These are phyloP conservation scores for Ichthyophonus hoferi DNA, from an alignment of 208 protist genomes.

Conservation along the genomic window DNA sequence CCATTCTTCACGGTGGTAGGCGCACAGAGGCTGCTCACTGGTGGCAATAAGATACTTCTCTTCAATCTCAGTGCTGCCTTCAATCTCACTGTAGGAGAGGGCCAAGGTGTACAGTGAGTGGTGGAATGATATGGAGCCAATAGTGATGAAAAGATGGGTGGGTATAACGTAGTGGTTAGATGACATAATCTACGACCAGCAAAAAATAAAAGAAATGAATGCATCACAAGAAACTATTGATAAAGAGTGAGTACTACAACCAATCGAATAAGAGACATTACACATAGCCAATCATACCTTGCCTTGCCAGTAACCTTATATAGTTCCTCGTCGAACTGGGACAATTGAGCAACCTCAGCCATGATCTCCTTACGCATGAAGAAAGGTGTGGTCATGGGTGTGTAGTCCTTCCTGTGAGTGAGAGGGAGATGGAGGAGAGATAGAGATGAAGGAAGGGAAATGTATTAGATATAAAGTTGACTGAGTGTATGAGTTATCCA, in stretches of 20 bases:
- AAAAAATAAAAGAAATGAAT: too few species aligned
- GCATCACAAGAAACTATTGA: too few species aligned
- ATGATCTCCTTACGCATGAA: conserved; percentile 98
- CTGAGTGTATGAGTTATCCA: too few species aligned
- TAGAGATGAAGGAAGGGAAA: too few species aligned
- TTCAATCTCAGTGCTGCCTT: conserved; percentile 72
- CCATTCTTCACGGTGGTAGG: conserved; percentile 88
- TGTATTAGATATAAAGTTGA: too few species aligned
- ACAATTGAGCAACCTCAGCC: conserved; percentile 87
- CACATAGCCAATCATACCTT: neutral
- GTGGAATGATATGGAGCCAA: neutral
- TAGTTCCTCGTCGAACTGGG: conserved; percentile 97
- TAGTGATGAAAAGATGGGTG: too few species aligned
- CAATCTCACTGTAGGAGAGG: conserved; percentile 7
- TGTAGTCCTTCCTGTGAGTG: conserved; percentile 73
- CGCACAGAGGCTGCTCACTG: conserved; percentile 97
- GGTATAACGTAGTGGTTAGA: too few species aligned
- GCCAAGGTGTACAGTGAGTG: neutral
- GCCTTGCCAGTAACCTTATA: conserved; percentile 84
- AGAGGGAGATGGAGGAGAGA: neutral
- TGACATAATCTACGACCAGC: too few species aligned
- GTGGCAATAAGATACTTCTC: conserved; percentile 99
- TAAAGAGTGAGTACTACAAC: neutral
- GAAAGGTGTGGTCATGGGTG: conserved; percentile 95
- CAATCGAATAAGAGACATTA: too few species aligned